These are phyloP conservation scores for Xylariaceae sp. DNA, from an alignment of 2,329 filamentous ascomycete genomes.

Conservation along the genomic window DNA sequence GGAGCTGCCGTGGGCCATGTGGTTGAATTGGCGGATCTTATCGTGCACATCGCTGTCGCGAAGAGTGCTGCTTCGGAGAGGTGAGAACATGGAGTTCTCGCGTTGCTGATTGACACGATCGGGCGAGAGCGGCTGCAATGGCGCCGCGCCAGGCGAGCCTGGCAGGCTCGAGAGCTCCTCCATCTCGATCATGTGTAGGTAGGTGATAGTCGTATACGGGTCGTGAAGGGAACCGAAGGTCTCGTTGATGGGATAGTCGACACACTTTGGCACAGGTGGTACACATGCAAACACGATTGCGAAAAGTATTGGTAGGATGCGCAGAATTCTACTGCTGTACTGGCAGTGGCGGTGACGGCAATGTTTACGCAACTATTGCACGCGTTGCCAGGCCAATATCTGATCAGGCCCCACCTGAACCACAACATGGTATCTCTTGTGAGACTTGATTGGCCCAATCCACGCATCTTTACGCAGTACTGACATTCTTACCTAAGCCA, in stretches of 20 bases:
- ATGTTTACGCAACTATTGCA: conserved; percentile 5
- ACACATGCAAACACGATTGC: background rate
- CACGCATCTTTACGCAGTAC: too few relatives aligned
- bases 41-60: conserved; percentile 27
- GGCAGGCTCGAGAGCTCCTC: conserved; percentile 16
- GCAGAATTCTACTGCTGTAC: background rate
- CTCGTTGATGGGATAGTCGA: too few relatives aligned
- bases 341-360: conserved; percentile 1
- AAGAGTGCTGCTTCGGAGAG: conserved; percentile 9
- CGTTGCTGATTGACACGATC: conserved; percentile 25
- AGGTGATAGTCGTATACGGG: too few relatives aligned
- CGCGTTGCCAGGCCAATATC: conserved; percentile 12
- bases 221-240: too few relatives aligned
- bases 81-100: conserved; percentile 11
- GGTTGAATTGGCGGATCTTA: conserved; percentile 28
- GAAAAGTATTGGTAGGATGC: background rate
- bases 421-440: too few relatives aligned
- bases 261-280: background rate
- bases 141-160: conserved; percentile 17
- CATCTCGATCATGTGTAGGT: conserved; percentile 11
- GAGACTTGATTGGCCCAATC: too few relatives aligned
- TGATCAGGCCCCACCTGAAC: background rate
- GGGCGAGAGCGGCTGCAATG: conserved; percentile 21
- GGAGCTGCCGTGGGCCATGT: conserved; percentile 14
- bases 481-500: too few relatives aligned